Percentiles rank a stretch among this genome's conserved stretches.
phyloP scores from a whole-genome alignment of 768 basidiomycete genomes.

The Russula emetica region DNA sequence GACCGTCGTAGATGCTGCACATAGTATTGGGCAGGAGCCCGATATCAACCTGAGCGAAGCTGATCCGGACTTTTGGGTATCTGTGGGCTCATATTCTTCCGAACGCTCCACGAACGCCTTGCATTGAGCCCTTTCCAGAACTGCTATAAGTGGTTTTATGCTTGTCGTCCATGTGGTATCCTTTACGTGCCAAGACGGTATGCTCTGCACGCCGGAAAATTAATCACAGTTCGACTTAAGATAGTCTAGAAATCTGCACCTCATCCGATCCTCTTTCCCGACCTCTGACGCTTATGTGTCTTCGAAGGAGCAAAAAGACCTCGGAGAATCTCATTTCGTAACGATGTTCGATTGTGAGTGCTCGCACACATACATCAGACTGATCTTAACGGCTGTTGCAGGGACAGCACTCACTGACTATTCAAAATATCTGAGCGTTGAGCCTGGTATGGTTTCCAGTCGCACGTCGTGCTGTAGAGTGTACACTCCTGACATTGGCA shows the following conservation, averaged over 20 bases:
- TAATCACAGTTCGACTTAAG: background rate
- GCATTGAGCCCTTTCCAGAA: constrained; percentile 44
- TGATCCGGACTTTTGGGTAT: constrained; percentile 74
- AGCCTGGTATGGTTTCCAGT: constrained; percentile 40
- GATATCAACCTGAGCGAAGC: constrained; percentile 52
- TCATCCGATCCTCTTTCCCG: constrained; percentile 57
- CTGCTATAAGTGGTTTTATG: constrained; percentile 81
- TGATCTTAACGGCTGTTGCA: constrained; percentile 30
- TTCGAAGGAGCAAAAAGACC: constrained; percentile 38
- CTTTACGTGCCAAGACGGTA: constrained; percentile 70
- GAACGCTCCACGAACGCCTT: background rate
- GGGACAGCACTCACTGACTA: constrained; percentile 65
- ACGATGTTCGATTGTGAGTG: constrained; percentile 50
- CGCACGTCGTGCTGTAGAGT: background rate
- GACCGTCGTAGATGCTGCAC: constrained; percentile 76
- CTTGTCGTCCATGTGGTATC: constrained; percentile 61
- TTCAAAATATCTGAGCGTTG: constrained; percentile 50
- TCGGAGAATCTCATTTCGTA: constrained; percentile 39
- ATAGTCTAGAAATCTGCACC: constrained; percentile 54
- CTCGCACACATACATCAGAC: constrained; percentile 18
- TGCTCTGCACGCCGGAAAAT: constrained; percentile 16
- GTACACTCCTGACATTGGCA: constrained; percentile 28
- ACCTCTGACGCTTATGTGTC: constrained; percentile 52
- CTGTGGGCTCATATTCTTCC: constrained; percentile 41
- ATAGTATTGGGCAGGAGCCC: constrained; percentile 68